Percentiles rank a stretch among this genome's conserved stretches.
These are phyloP conservation scores for Stephanodiscus triporus DNA, from an alignment of 108 stramenopile genomes.

Conservation along the genomic window DNA sequence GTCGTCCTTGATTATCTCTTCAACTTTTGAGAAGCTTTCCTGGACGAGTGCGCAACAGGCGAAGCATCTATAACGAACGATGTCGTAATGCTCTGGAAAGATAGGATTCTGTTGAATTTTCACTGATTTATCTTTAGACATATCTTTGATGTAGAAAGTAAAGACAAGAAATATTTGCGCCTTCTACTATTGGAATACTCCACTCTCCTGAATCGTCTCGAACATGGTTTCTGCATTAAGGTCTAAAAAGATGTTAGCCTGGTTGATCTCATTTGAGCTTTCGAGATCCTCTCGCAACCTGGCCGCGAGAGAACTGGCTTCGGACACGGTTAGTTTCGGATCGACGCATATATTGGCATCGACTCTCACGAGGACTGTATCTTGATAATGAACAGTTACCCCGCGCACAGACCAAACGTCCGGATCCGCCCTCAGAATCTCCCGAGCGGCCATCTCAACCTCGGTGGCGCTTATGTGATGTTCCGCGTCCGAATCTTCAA, in stretches of 20 bases:
- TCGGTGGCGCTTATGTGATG: slow-evolving; percentile 43
- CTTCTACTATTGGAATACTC: background rate
- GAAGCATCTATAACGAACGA: too few relatives aligned
- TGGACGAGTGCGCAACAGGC: slow-evolving; percentile 14
- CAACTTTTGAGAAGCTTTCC: slow-evolving; percentile 36
- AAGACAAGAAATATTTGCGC: background rate
- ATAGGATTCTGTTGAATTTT: too few relatives aligned
- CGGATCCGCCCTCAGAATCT: slow-evolving; percentile 36
- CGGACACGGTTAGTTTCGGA: slow-evolving; percentile 38
- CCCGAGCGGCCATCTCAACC: slow-evolving; percentile 34
- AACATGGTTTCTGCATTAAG: slow-evolving; percentile 33
- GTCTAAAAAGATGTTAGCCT: slow-evolving; percentile 66
- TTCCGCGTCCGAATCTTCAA: slow-evolving; percentile 36
- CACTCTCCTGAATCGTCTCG: background rate
- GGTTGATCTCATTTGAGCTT: slow-evolving; percentile 36
- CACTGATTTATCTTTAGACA: too few relatives aligned
- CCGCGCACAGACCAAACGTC: slow-evolving; percentile 53
- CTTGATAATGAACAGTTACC: slow-evolving; percentile 59
- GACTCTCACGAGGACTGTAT: slow-evolving; percentile 51
- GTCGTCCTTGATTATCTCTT: slow-evolving; percentile 38
- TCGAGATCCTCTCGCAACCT: slow-evolving; percentile 48
- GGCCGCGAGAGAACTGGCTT: slow-evolving; percentile 41
- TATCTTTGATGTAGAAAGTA: too few relatives aligned
- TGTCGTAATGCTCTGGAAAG: too few relatives aligned
- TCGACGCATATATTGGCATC: slow-evolving; percentile 57